These are phyloP conservation scores for Suillus weaverae DNA, from an alignment of 768 basidiomycete genomes.

Conservation along the genomic window DNA sequence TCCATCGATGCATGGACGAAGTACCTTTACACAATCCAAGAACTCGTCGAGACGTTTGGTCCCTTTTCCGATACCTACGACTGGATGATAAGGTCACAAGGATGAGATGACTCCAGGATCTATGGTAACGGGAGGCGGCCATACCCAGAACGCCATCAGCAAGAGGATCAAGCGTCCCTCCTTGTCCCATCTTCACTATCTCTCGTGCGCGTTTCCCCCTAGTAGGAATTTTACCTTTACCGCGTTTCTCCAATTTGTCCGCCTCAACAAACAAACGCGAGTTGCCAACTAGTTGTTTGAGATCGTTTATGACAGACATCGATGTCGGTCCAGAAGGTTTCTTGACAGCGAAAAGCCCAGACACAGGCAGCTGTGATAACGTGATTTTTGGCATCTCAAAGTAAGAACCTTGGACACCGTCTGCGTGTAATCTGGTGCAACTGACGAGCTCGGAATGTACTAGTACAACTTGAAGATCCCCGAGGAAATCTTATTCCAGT, in stretches of 20 bases:
- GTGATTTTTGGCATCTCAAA: constrained; percentile 65
- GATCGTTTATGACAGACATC: constrained; percentile 84
- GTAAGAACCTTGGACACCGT: background rate
- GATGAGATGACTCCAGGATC: constrained; percentile 8
- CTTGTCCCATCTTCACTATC: constrained; percentile 82
- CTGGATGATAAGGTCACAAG: constrained; percentile 38
- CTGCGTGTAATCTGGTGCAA: background rate
- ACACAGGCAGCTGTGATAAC: constrained; percentile 58
- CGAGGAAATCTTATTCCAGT: background rate
- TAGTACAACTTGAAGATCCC: background rate
- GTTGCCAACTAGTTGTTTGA: constrained; percentile 75
- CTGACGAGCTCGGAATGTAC: background rate
- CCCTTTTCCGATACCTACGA: constrained; percentile 85
- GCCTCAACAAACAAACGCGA: constrained; percentile 77
- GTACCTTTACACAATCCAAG: constrained; percentile 86
- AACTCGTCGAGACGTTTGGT: constrained; percentile 86
- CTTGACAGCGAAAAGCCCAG: constrained; percentile 80
- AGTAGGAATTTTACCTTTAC: constrained; percentile 42
- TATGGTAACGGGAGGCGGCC: constrained; percentile 17
- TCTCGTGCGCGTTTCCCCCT: constrained; percentile 41
- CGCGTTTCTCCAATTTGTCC: constrained; percentile 51
- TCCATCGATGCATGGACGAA: background rate
- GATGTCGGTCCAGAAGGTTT: constrained; percentile 95
- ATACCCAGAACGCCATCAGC: constrained; percentile 93
- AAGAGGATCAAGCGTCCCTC: constrained; percentile 94